Evolutionary conservation across 2,329 filamentous ascomycete genomes (phyloP).

Genomic region (Neofusicoccum laricinum): DNA sequence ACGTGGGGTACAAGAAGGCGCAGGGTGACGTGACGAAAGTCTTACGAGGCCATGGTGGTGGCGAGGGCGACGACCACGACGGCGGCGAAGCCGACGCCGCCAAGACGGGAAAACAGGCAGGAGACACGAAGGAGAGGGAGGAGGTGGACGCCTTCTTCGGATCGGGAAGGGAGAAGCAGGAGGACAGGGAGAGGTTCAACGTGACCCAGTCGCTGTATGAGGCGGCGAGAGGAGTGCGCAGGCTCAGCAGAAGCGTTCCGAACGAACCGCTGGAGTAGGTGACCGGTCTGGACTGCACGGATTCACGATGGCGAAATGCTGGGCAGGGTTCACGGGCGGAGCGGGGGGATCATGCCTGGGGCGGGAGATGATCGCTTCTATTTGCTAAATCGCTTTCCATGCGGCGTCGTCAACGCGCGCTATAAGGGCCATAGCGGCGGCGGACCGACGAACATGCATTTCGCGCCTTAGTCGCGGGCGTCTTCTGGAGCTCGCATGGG

Average conservation of each 20-base stretch:
- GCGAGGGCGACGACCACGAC: background rate
- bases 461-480: background rate
- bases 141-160: background rate
- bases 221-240: slow-evolving; percentile 31
- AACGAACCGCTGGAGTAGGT: background rate
- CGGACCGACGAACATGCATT: background rate
- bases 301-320: background rate
- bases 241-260: slow-evolving; percentile 32
- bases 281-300: background rate
- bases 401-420: background rate
- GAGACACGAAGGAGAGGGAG: background rate
- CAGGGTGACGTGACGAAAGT: slow-evolving; percentile 29
- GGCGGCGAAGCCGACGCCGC: background rate
- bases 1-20: slow-evolving; percentile 28
- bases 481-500: background rate
- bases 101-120: background rate
- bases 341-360: background rate
- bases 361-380: background rate
- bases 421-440: background rate
- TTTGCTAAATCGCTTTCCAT: background rate
- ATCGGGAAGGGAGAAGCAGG: slow-evolving; percentile 15
- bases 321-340: background rate
- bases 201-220: slow-evolving; percentile 24
- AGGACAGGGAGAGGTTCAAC: slow-evolving; percentile 1
- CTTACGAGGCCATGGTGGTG: slow-evolving; percentile 16